Evolutionary conservation across 2,329 filamentous ascomycete species (phyloP).

Genomic region (Cladophialophora bantiana): DNA sequence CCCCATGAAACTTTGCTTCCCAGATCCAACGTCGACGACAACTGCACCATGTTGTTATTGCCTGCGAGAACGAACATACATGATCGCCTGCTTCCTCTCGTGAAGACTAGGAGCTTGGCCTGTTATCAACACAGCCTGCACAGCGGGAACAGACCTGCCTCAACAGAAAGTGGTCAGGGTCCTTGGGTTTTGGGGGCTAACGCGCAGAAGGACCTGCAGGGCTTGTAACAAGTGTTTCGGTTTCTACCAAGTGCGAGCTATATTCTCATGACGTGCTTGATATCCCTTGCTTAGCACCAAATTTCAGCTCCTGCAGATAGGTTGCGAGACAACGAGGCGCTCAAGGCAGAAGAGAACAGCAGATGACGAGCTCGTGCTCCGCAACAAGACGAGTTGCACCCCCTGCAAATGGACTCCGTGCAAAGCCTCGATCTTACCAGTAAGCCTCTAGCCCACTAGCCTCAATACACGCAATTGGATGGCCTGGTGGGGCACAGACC

Average conservation of each 20-base stretch:
- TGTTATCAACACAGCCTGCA: no score
- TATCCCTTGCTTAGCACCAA: background rate
- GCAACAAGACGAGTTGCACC: background rate
- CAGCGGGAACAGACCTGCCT: no score
- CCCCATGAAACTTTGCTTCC: background rate
- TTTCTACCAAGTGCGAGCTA: no score
- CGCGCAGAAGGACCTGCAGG: no score
- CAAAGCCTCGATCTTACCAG: background rate
- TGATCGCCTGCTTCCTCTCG: no score
- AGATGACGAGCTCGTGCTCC: background rate
- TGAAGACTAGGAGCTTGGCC: no score
- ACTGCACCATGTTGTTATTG: background rate
- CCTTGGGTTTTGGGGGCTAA: no score
- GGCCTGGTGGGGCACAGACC: background rate
- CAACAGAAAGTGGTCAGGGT: no score
- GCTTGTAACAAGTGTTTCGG: no score
- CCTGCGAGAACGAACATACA: background rate
- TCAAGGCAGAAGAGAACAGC: background rate
- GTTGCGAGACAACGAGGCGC: background rate
- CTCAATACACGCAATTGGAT: background rate
- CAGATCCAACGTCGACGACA: background rate
- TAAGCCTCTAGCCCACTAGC: background rate
- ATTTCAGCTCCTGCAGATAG: background rate
- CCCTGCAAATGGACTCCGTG: background rate
- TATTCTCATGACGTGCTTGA: no score